Conservation (phyloP, 108 stramenopile genomes). For the Seminavis robusta region DNA sequence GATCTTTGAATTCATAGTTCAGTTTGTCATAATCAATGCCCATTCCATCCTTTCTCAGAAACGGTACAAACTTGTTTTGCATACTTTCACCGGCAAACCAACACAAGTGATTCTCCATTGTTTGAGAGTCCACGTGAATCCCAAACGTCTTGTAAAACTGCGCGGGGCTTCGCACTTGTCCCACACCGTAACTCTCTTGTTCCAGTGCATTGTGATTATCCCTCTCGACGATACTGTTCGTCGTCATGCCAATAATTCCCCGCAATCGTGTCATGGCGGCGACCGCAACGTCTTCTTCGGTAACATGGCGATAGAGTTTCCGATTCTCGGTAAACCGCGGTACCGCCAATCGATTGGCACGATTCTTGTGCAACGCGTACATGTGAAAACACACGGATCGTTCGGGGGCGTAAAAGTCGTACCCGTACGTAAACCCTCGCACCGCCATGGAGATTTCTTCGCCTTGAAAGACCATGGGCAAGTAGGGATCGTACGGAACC, state of each 20-base stretch:
- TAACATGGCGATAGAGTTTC: conserved; percentile 9
- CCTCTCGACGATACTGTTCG: not conserved
- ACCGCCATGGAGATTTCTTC: conserved; percentile 63
- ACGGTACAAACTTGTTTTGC: conserved; percentile 33
- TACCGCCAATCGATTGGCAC: conserved; percentile 8
- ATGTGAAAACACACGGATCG: conserved; percentile 50
- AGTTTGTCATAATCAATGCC: conserved; percentile 60
- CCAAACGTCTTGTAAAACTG: conserved; percentile 51
- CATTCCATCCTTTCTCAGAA: conserved; percentile 45
- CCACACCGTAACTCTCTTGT: conserved; percentile 38
- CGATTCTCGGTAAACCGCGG: conserved; percentile 28
- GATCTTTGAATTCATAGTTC: conserved; percentile 23
- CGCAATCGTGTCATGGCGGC: conserved; percentile 28
- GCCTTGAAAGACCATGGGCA: conserved; percentile 52
- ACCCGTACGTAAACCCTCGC: conserved; percentile 69
- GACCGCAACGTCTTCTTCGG: conserved; percentile 14
- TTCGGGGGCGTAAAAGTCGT: conserved; percentile 73
- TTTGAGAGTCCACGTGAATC: conserved; percentile 36
- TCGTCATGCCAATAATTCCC: conserved; percentile 22
- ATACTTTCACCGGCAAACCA: conserved; percentile 38
- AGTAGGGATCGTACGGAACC: conserved; percentile 47
- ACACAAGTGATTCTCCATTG: conserved; percentile 46
- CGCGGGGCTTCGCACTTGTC: conserved; percentile 27
- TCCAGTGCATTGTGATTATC: conserved; percentile 10
- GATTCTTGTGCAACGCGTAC: conserved; percentile 9